A percentile compares a stretch with the other conserved stretches of the same genome.
Evolutionary conservation across 306 rosid genomes (phyloP).

Genomic region (Coriaria nepalensis): DNA sequence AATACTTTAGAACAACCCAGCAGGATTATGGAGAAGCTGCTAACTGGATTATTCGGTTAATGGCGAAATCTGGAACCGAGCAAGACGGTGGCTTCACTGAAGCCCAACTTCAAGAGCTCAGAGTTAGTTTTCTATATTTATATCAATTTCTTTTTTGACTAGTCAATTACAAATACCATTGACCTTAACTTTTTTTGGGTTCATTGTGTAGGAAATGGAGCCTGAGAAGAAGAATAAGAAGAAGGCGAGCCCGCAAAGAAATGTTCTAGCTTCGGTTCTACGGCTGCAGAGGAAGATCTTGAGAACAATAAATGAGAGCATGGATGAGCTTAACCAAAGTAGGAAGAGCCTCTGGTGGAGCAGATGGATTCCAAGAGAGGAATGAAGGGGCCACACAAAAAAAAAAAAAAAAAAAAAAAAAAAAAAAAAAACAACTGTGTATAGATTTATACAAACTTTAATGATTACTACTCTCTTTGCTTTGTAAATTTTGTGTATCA

Average conservation of each 20-base stretch:
- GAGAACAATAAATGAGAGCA: conserved; percentile 71
- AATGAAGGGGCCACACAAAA: conserved; percentile 26
- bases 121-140: conserved; percentile 25
- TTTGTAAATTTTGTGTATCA: conserved; percentile 42
- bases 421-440: too few relatives aligned
- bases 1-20: conserved; percentile 66
- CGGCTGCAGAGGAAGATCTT: conserved; percentile 60
- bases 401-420: too few relatives aligned
- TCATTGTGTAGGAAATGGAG: conserved; percentile 36
- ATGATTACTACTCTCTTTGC: conserved; percentile 11
- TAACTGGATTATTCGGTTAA: conserved; percentile 55
- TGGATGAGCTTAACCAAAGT: conserved; percentile 55
- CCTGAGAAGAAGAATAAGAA: conserved; percentile 38
- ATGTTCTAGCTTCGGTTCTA: conserved; percentile 72
- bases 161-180: background rate
- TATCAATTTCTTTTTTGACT: conserved; percentile 2
- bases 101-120: conserved; percentile 82
- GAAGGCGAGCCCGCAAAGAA: conserved; percentile 46
- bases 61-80: conserved; percentile 88
- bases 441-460: conserved; percentile 16
- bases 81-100: conserved; percentile 91
- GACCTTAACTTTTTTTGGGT: background rate
- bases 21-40: conserved; percentile 86
- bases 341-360: conserved; percentile 94
- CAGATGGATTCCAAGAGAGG: conserved; percentile 94